Conservation (phyloP, 139 green algal genomes). For the Chlamydomonas schloesseri region DNA sequence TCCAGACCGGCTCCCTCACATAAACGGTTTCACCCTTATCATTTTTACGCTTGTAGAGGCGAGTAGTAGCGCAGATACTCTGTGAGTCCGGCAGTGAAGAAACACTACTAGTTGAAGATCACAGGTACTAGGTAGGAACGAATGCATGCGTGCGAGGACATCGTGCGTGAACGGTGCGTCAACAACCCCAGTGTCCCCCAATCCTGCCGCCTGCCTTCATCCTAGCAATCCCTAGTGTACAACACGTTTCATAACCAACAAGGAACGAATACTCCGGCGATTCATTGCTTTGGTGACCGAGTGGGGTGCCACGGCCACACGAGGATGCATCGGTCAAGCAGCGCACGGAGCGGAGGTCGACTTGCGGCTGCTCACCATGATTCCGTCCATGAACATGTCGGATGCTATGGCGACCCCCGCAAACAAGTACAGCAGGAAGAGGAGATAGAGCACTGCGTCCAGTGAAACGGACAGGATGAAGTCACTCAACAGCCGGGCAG, state of each 20-base stretch:
- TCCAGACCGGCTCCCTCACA: slow-evolving; percentile 10
- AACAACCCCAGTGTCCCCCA: too few species aligned
- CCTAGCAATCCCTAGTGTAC: too few species aligned
- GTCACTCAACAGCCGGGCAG: too few species aligned
- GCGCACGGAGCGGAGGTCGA: too few species aligned
- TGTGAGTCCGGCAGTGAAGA: neutral
- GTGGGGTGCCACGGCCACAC: too few species aligned
- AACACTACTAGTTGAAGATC: neutral
- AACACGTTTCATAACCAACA: too few species aligned
- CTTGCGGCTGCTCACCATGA: too few species aligned
- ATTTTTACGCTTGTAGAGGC: neutral
- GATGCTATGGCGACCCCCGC: slow-evolving; percentile 4
- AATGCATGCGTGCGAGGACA: neutral
- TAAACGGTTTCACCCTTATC: neutral
- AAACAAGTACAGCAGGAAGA: slow-evolving; percentile 19
- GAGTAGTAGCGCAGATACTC: neutral
- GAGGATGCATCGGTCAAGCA: too few species aligned
- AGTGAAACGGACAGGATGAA: neutral
- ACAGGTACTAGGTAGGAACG: too few species aligned
- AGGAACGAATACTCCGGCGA: too few species aligned
- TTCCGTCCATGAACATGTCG: slow-evolving; percentile 19
- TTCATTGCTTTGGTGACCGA: too few species aligned
- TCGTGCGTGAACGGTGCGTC: too few species aligned
- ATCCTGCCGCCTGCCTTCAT: neutral
- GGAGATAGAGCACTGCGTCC: neutral